Evolutionary conservation across 257 asterid genomes (phyloP), one percentile per base, ranked within the genome.

Genomic region (Perilla frutescens): DNA sequence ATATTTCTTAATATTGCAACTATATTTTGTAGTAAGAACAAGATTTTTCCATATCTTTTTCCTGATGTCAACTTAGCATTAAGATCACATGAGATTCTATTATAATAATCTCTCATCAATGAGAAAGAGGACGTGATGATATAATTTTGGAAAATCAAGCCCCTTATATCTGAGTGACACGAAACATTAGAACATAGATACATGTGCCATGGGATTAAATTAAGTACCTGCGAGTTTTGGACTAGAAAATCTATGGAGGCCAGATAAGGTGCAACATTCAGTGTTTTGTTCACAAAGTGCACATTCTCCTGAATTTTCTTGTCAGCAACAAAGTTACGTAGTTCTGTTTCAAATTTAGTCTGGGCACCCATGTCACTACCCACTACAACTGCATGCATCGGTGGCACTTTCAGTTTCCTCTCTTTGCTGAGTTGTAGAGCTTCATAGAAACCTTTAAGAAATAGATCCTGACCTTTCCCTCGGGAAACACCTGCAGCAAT

Each of bases 381-480:
- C 69, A 94, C 97, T 73, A 94, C 63, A 54, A 86, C 90, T 11
- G 97, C 97, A 68, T 88, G 97, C 73, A 93, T 68, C 5, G 84
- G 66, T 74, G 96, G 96, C 78, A 88, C 81, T 73, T 85, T 86
- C 79, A 91, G 80, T 72, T 88, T 90, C 81, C 85, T 82, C 78
- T 80, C 87, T 76, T 85, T 81, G 76, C 84, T 86, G 71, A 90
- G 72, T 72, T 87, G 96, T 78, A 91, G 74, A 72, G 95, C 90
- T 74, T 91, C 93, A 71, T 85, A 77, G 82, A 91, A 91, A 26
- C 96, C 83, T 77, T 87, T 90, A 39, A 94, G 93, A 82, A 91
- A 91, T 44, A 94, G 84, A 84, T 94, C 99, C 78, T 94, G 99
- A 64, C 97, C 97, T 82, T 94, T 94, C 66, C 97, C 99, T 60